Percentiles rank a stretch among this genome's conserved stretches.
Conservation (phyloP, 371 early-diverging fungal species). For the Actinomucor elegans region DNA sequence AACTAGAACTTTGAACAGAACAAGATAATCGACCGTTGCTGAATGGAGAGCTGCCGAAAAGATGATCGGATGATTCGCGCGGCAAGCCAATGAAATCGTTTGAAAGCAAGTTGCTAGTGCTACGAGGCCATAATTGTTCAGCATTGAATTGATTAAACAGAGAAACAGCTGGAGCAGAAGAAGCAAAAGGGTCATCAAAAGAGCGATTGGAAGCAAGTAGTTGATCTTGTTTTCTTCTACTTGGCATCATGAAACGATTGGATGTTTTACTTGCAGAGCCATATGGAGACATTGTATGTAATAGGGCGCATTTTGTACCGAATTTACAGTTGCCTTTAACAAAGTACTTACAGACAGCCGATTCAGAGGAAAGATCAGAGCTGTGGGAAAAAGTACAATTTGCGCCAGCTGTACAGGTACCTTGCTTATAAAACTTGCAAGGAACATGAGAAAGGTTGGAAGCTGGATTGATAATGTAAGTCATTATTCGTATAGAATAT, state of each 20-base stretch:
- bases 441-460: conserved; percentile 67
- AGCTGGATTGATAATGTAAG: conserved; percentile 5
- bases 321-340: conserved; percentile 82
- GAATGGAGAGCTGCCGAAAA: conserved; percentile 1
- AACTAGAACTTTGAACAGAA: neutral
- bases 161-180: conserved; percentile 24
- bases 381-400: conserved; percentile 79
- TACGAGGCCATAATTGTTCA: conserved; percentile 12
- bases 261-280: conserved; percentile 5
- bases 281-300: conserved; percentile 47
- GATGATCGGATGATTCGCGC: conserved; percentile 19
- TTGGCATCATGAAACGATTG: neutral
- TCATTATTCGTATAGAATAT: neutral
- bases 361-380: conserved; percentile 56
- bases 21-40: neutral
- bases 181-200: conserved; percentile 17
- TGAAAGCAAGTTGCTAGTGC: conserved; percentile 4
- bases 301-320: conserved; percentile 75
- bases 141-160: conserved; percentile 10
- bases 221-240: conserved; percentile 20
- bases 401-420: conserved; percentile 76
- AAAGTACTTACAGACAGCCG: conserved; percentile 74
- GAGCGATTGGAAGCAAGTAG: too few species aligned
- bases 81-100: conserved; percentile 24
- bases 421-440: conserved; percentile 79